These are phyloP conservation scores for Termitomyces sp. DNA, from an alignment of 768 basidiomycete genomes.

Conservation along the genomic window DNA sequence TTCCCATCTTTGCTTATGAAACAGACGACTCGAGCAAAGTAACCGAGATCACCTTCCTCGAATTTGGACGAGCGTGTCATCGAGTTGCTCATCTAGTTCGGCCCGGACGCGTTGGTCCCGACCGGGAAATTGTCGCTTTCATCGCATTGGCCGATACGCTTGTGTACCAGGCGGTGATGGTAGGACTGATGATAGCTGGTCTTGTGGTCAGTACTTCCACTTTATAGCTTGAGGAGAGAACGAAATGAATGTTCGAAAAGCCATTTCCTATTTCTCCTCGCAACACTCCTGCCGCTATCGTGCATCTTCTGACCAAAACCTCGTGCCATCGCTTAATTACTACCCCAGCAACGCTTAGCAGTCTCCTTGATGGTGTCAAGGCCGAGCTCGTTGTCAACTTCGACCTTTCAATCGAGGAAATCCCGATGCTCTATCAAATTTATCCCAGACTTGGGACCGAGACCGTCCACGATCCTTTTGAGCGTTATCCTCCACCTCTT, in stretches of 20 bases:
- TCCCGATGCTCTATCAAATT: constrained; percentile 3
- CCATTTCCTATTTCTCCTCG: constrained; percentile 27
- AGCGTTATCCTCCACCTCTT: constrained; percentile 5
- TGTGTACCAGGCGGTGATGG: constrained; percentile 28
- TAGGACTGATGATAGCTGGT: constrained; percentile 25
- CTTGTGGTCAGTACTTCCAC: constrained; percentile 18
- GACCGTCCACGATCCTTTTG: constrained; percentile 7
- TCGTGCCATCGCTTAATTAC: constrained; percentile 27
- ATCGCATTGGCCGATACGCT: constrained; percentile 22
- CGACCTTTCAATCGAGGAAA: constrained; percentile 9
- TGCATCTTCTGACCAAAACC: constrained; percentile 22
- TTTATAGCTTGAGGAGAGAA: background rate
- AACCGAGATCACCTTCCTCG: constrained; percentile 23
- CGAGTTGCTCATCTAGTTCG: constrained; percentile 27
- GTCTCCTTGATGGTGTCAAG: constrained; percentile 18
- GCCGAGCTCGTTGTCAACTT: constrained; percentile 13
- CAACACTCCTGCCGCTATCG: constrained; percentile 20
- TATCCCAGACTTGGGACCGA: constrained; percentile 13
- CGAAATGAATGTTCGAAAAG: constrained; percentile 7
- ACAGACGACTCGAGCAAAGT: constrained; percentile 12
- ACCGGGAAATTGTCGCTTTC: constrained; percentile 22
- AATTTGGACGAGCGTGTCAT: constrained; percentile 35
- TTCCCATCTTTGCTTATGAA: constrained; percentile 15
- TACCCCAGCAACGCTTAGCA: constrained; percentile 17
- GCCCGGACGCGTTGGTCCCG: constrained; percentile 16